Evolutionary conservation across 2,329 filamentous ascomycete species (phyloP).

Genomic region (Penicillium freii): DNA sequence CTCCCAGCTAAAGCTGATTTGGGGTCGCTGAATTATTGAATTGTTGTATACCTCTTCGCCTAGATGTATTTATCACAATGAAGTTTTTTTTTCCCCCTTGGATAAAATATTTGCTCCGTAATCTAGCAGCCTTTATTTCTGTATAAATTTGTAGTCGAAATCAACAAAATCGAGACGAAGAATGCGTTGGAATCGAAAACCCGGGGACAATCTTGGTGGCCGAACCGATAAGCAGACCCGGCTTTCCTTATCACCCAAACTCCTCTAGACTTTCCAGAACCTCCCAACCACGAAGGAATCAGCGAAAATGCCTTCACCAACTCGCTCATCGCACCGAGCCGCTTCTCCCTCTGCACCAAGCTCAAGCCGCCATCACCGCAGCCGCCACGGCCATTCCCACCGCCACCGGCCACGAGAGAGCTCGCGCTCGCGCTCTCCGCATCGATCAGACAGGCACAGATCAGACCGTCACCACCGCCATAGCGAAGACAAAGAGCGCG

Average conservation of each 20-base stretch:
- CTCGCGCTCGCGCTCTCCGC: slow-evolving; percentile 40
- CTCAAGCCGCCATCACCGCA: slow-evolving; percentile 19
- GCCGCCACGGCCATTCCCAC: slow-evolving; percentile 21
- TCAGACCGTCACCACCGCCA: slow-evolving; percentile 39
- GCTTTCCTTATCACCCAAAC: slow-evolving; percentile 6
- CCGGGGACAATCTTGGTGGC: not conserved
- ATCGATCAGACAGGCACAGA: slow-evolving; percentile 31
- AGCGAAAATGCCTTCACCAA: slow-evolving; percentile 18
- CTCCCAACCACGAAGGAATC: not conserved
- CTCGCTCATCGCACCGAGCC: slow-evolving; percentile 6
- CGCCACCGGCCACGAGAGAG: slow-evolving; percentile 23
- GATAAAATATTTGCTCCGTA: not conserved
- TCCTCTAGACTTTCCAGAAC: not conserved
- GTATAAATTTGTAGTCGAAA: not conserved
- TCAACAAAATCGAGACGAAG: not conserved
- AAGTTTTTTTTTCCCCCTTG: not conserved
- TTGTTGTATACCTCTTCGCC: slow-evolving; percentile 24
- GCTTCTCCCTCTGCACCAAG: slow-evolving; percentile 6
- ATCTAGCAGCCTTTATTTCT: not conserved
- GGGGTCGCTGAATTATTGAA: slow-evolving; percentile 6
- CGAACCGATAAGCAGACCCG: slow-evolving; percentile 2
- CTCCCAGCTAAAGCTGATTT: slow-evolving; percentile 27
- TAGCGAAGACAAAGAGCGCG: slow-evolving; percentile 31
- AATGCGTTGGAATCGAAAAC: not conserved
- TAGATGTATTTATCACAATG: slow-evolving; percentile 26